These are phyloP conservation scores for Epichloe uncinata DNA, from an alignment of 2,329 filamentous ascomycete genomes.

Conservation along the genomic window DNA sequence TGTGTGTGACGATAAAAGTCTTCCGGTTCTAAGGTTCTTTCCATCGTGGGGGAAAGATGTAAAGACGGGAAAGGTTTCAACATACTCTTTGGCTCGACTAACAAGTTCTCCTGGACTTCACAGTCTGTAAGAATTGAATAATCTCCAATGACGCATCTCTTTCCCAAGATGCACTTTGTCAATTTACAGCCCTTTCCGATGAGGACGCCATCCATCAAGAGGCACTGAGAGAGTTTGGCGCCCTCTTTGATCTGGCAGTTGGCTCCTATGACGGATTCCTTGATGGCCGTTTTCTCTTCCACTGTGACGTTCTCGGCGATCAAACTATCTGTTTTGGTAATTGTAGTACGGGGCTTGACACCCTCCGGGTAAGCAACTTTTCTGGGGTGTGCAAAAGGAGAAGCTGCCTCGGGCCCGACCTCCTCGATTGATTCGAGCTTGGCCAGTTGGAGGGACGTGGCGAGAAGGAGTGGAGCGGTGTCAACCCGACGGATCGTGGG, in stretches of 20 bases:
- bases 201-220: slow-evolving; percentile 85
- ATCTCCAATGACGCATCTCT: slow-evolving; percentile 70
- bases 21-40: too few species aligned
- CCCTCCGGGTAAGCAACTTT: slow-evolving; percentile 78
- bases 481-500: slow-evolving; percentile 80
- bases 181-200: slow-evolving; percentile 75
- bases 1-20: background rate
- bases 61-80: slow-evolving; percentile 9
- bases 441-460: slow-evolving; percentile 72
- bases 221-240: slow-evolving; percentile 73
- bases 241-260: slow-evolving; percentile 78
- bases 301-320: slow-evolving; percentile 82
- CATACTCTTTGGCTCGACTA: slow-evolving; percentile 68
- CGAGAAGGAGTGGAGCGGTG: slow-evolving; percentile 67
- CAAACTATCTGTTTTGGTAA: slow-evolving; percentile 69
- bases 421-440: slow-evolving; percentile 65
- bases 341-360: slow-evolving; percentile 66
- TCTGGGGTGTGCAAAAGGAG: slow-evolving; percentile 61
- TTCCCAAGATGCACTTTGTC: slow-evolving; percentile 76
- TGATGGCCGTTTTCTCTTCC: slow-evolving; percentile 82
- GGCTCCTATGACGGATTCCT: slow-evolving; percentile 77
- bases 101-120: slow-evolving; percentile 80
- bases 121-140: slow-evolving; percentile 72
- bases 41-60: background rate
- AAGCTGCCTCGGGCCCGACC: slow-evolving; percentile 40